phyloP scores from a whole-genome alignment of 768 basidiomycete genomes.

The Agaricus subrufescens region DNA sequence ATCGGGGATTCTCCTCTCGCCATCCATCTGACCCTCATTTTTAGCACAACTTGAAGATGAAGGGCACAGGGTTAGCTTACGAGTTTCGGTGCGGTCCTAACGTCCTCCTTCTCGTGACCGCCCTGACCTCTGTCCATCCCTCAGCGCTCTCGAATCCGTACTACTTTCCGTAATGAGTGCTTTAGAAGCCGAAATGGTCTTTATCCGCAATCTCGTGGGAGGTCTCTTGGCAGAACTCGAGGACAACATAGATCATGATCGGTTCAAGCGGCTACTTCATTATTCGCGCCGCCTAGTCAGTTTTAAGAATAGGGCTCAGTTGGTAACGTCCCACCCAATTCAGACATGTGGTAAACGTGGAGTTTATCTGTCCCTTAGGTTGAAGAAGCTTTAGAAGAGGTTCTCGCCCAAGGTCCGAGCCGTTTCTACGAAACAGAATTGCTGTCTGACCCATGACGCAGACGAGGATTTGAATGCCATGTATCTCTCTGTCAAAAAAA shows the following conservation, averaged over 20 bases:
- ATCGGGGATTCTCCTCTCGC: not conserved
- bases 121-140: not conserved
- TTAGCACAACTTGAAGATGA: constrained; percentile 81
- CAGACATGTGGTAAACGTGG: not conserved
- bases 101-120: not conserved
- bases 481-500: constrained; percentile 88
- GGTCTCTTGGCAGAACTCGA: constrained; percentile 90
- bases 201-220: constrained; percentile 86
- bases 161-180: constrained; percentile 89
- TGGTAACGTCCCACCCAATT: constrained; percentile 40
- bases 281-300: constrained; percentile 85
- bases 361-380: constrained; percentile 43
- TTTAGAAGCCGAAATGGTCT: constrained; percentile 94
- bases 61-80: constrained; percentile 68
- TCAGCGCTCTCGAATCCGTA: constrained; percentile 88
- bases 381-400: constrained; percentile 86
- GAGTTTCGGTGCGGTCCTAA: constrained; percentile 71
- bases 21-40: not conserved
- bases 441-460: constrained; percentile 23
- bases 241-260: constrained; percentile 92
- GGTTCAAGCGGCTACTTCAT: constrained; percentile 86
- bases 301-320: constrained; percentile 87
- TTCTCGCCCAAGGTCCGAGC: constrained; percentile 74
- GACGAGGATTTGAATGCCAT: constrained; percentile 94
- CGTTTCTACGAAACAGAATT: constrained; percentile 4